These are phyloP conservation scores for Venturia carpophila DNA, from an alignment of 2,329 filamentous ascomycete species.

Conservation along the genomic window DNA sequence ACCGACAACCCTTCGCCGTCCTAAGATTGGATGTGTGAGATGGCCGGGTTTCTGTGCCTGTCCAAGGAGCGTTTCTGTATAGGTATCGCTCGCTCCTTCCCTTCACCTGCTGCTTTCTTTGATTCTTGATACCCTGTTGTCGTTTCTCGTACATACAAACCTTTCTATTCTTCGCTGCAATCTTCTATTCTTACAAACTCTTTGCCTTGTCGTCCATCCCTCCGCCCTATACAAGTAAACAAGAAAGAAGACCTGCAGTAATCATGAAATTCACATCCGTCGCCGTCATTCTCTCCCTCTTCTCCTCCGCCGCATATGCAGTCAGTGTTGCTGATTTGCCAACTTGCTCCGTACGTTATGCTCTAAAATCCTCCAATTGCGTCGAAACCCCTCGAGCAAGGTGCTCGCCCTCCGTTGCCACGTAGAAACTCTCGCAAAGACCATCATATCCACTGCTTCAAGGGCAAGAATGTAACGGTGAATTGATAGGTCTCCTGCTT, in stretches of 20 bases:
- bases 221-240: not conserved
- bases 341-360: constrained; percentile 16
- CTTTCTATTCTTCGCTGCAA: not conserved
- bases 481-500: constrained; percentile 40
- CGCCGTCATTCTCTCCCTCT: constrained; percentile 11
- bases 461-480: not conserved
- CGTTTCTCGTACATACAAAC: no score
- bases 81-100: not conserved
- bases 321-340: constrained; percentile 14
- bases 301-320: not conserved
- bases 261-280: constrained; percentile 17
- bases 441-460: not conserved
- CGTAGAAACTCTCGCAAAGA: not conserved
- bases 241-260: not conserved
- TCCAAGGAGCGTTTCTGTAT: not conserved
- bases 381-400: not conserved
- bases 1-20: not conserved
- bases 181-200: not conserved
- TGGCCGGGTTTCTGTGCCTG: not conserved
- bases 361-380: not conserved
- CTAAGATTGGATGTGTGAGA: not conserved
- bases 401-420: not conserved
- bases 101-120: not conserved
- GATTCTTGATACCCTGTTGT: not conserved
- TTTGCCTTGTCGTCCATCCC: not conserved